phyloP scores from a whole-genome alignment of 164 flowering plant genomes.

The Aristolochia contorta region DNA sequence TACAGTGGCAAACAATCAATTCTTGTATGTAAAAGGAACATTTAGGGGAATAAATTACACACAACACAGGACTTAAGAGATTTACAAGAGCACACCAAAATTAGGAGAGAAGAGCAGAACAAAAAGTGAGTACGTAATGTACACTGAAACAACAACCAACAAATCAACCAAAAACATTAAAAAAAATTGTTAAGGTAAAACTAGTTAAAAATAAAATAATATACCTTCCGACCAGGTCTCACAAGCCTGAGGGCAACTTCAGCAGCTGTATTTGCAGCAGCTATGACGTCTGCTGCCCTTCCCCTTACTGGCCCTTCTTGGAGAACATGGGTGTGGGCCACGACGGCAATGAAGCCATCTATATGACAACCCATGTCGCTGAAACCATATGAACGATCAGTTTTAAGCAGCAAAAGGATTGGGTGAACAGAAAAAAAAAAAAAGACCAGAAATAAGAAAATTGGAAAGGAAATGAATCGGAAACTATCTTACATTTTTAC shows the following conservation, averaged over 20 bases:
- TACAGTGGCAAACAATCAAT: too few species aligned
- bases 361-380: slow-evolving; percentile 96
- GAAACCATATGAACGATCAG: slow-evolving; percentile 8
- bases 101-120: not conserved
- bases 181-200: not conserved
- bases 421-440: not conserved
- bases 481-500: slow-evolving; percentile 59
- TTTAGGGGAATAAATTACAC: too few species aligned
- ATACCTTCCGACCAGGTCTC: slow-evolving; percentile 84
- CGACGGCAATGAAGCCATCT: slow-evolving; percentile 90
- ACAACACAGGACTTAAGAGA: too few species aligned
- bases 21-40: too few species aligned
- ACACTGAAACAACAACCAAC: not conserved
- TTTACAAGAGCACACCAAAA: too few species aligned
- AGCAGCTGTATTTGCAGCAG: slow-evolving; percentile 91
- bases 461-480: not conserved
- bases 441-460: not conserved
- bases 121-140: not conserved
- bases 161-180: not conserved
- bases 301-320: slow-evolving; percentile 82
- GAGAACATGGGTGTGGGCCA: slow-evolving; percentile 83
- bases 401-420: not conserved
- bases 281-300: slow-evolving; percentile 85
- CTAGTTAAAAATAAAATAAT: too few species aligned
- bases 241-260: slow-evolving; percentile 93